A percentile compares a stretch with the other conserved stretches of the same genome.
These are phyloP conservation scores for Lasiodiplodia sp. DNA, from an alignment of 2,329 filamentous ascomycete genomes.

Conservation along the genomic window DNA sequence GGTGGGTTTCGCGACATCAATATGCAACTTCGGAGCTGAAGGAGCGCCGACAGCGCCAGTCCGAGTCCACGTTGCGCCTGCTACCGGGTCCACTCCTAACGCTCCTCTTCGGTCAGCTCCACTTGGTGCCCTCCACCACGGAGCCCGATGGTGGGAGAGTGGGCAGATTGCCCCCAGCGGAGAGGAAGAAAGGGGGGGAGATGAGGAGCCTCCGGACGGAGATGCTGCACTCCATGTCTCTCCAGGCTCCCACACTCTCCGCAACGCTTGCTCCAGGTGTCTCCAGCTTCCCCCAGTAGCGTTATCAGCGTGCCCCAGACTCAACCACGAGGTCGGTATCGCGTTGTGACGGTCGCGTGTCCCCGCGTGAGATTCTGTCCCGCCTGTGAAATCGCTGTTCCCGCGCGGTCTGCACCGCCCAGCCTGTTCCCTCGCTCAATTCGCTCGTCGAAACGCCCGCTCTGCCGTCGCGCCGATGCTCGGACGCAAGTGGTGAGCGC, in stretches of 20 bases:
- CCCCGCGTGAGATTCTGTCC: slow-evolving; percentile 3
- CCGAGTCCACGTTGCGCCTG: slow-evolving; percentile 20
- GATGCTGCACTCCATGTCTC: slow-evolving; percentile 26
- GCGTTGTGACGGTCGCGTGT: slow-evolving; percentile 12
- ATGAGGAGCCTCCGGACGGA: slow-evolving; percentile 25
- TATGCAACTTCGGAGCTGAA: slow-evolving; percentile 24
- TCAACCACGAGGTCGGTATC: slow-evolving; percentile 8
- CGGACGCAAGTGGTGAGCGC: slow-evolving; percentile 15
- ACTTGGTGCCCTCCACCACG: slow-evolving; percentile 11
- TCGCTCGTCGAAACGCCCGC: slow-evolving; percentile 1
- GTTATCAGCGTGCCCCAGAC: slow-evolving; percentile 24
- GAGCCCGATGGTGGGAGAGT: slow-evolving; percentile 18
- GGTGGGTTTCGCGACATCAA: slow-evolving; percentile 24
- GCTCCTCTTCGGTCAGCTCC: slow-evolving; percentile 13
- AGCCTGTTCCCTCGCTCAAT: slow-evolving; percentile 12
- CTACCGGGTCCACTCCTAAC: slow-evolving; percentile 8
- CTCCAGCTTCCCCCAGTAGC: slow-evolving; percentile 23
- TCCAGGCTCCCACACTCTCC: slow-evolving; percentile 23
- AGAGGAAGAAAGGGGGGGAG: slow-evolving; percentile 25
- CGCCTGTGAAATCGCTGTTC: slow-evolving; percentile 6
- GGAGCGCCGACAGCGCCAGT: slow-evolving; percentile 12
- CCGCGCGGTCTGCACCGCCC: slow-evolving; percentile 27
- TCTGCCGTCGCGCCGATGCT: slow-evolving; percentile 1
- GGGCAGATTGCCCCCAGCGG: slow-evolving; percentile 20
- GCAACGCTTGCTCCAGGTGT: slow-evolving; percentile 23